Conservation (phyloP, 2,329 filamentous ascomycete species). For the Trematosphaeria pertusa region DNA sequence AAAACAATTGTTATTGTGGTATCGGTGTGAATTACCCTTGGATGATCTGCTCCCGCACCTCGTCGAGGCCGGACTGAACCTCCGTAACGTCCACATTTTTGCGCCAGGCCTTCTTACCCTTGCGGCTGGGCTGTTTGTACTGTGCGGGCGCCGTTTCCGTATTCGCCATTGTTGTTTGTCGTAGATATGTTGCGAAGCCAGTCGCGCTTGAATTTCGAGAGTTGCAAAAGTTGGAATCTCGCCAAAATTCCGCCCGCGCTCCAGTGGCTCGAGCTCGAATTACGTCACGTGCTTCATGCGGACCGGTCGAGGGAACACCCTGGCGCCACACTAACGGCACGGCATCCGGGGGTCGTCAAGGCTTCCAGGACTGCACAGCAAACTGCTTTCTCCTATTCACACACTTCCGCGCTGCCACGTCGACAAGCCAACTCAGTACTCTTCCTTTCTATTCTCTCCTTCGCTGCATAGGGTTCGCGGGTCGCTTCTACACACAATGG, state of each 20-base stretch:
- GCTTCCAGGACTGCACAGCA: conserved; percentile 8
- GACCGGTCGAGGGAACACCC: conserved; percentile 7
- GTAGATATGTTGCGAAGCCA: background rate
- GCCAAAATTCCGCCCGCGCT: conserved; percentile 22
- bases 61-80: conserved; percentile 80
- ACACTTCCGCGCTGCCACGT: conserved; percentile 5
- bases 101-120: conserved; percentile 98
- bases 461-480: conserved; percentile 1
- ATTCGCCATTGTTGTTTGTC: conserved; percentile 26
- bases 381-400: conserved; percentile 16
- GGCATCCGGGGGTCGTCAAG: background rate
- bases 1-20: background rate
- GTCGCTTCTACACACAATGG: conserved; percentile 66
- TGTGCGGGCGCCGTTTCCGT: conserved; percentile 71
- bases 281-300: background rate
- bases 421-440: background rate
- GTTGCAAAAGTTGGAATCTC: conserved; percentile 17
- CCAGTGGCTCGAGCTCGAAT: background rate
- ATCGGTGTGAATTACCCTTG: conserved; percentile 69
- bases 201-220: background rate
- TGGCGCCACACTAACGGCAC: too few species aligned
- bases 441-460: conserved; percentile 8
- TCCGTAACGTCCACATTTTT: conserved; percentile 96
- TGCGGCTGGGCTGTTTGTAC: conserved; percentile 87
- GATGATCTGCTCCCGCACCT: conserved; percentile 88